Conservation (phyloP, 1,284 basidiomycete species). For the Porogramme epimiltina region DNA sequence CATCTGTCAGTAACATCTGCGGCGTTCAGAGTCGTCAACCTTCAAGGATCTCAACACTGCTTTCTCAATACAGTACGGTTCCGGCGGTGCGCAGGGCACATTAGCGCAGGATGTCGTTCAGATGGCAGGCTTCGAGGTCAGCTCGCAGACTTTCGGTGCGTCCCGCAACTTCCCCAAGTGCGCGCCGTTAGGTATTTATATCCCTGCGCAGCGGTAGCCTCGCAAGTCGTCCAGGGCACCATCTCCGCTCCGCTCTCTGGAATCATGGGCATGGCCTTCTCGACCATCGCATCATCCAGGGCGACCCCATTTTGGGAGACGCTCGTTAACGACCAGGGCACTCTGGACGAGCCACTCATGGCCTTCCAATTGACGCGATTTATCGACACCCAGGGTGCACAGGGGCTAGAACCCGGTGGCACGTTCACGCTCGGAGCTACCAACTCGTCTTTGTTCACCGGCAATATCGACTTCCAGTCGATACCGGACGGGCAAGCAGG, state of each 20-base stretch:
- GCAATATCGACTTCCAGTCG: constrained; percentile 76
- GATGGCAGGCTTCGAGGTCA: constrained; percentile 46
- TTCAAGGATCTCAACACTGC: constrained; percentile 25
- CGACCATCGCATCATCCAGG: constrained; percentile 36
- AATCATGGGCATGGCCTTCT: constrained; percentile 41
- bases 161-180: constrained; percentile 8
- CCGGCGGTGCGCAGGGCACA: constrained; percentile 36
- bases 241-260: constrained; percentile 35
- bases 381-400: constrained; percentile 51
- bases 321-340: constrained; percentile 55
- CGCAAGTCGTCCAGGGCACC: constrained; percentile 27
- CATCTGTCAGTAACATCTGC: not conserved
- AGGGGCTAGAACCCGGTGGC: constrained; percentile 70
- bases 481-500: constrained; percentile 54
- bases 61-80: constrained; percentile 34
- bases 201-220: constrained; percentile 25
- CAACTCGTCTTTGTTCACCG: constrained; percentile 73
- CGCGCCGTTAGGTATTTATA: not conserved
- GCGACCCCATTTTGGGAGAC: constrained; percentile 57
- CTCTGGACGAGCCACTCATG: constrained; percentile 72
- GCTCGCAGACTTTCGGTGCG: constrained; percentile 44
- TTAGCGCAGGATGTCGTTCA: constrained; percentile 42
- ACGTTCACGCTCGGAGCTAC: constrained; percentile 76
- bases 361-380: constrained; percentile 81
- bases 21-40: constrained; percentile 27